These are phyloP conservation scores for Vigna trinervia DNA, from an alignment of 306 rosid species.

Conservation along the genomic window DNA sequence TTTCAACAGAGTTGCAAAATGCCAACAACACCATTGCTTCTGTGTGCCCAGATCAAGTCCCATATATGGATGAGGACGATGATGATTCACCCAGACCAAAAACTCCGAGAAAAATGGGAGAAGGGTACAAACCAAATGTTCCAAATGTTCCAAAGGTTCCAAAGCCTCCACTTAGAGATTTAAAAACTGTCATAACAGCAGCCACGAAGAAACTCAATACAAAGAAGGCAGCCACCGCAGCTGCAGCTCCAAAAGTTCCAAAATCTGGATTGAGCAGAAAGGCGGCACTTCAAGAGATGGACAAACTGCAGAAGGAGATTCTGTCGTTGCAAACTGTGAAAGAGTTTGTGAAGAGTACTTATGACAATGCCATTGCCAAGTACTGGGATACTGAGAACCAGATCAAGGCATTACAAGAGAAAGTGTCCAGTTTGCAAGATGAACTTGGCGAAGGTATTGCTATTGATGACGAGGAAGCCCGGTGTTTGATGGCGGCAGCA, in stretches of 20 bases:
- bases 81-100: slow-evolving; percentile 48
- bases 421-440: slow-evolving; percentile 65
- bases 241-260: slow-evolving; percentile 29
- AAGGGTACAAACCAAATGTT: slow-evolving; percentile 43
- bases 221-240: slow-evolving; percentile 41
- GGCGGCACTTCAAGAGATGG: slow-evolving; percentile 62
- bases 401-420: slow-evolving; percentile 70
- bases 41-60: slow-evolving; percentile 83
- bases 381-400: slow-evolving; percentile 76
- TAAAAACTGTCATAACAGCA: slow-evolving; percentile 48
- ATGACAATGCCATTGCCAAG: slow-evolving; percentile 66
- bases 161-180: slow-evolving; percentile 59
- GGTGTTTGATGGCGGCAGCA: slow-evolving; percentile 73
- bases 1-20: slow-evolving; percentile 87
- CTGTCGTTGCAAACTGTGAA: slow-evolving; percentile 80
- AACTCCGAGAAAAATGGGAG: slow-evolving; percentile 50
- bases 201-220: slow-evolving; percentile 58
- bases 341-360: slow-evolving; percentile 83
- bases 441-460: slow-evolving; percentile 73
- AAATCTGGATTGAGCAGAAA: slow-evolving; percentile 75
- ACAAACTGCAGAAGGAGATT: slow-evolving; percentile 78
- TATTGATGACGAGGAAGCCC: slow-evolving; percentile 81
- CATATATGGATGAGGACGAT: slow-evolving; percentile 79
- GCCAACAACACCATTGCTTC: slow-evolving; percentile 90
- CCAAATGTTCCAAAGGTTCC: slow-evolving; percentile 69